Evolutionary conservation across 2,329 filamentous ascomycete species (phyloP), one percentile per base, ranked within the genome.

Genomic region (Penicillium sp.): DNA sequence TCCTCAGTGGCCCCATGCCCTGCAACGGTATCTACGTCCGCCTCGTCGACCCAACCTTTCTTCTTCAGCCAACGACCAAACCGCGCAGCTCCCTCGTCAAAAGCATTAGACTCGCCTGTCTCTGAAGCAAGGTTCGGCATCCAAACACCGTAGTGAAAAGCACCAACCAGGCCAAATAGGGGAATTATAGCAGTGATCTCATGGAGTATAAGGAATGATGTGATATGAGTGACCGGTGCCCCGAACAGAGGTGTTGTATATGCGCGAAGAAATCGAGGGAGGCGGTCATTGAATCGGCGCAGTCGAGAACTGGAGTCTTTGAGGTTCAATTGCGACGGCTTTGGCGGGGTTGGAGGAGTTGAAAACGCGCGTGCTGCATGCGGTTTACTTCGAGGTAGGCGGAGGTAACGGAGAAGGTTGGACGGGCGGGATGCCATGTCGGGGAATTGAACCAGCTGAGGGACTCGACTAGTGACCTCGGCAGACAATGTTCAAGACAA

Each of bases 151-250:
- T 90, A 92, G 75, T 97, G 90, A 72, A 99, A 96, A 1, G 85
- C 70, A 1, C 81, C 86, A 21, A 89, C 86, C 1, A 97, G 81
- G 0, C 83, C 87, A 38, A 95, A 71, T 0, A 97, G 75, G 0
- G 93, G 93, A 1, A 93, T 73, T 10, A 97, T 77, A 9, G 94
- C 93, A 0, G 94, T 97, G 42, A 97, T 71, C 73, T 99, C 94
- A 77, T 99, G 94, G 0, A 99, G 81, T 38, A 97, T 78, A 10
- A 97, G 79, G 72, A 99, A 99, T 0, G 93, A 87, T 1, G 88
- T 84, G 40, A 96, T 80, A 74, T 97, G 91, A 1, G 90, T 90
- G 42, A 92, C 73, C 0, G 94, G 94, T 1, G 92, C 92, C 51
- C 83, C 80, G 53, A 87, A 84, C 3, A 99, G 83, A 0, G 85